phyloP scores from a whole-genome alignment of 1,284 basidiomycete species.

The Trichosporon inkin region DNA sequence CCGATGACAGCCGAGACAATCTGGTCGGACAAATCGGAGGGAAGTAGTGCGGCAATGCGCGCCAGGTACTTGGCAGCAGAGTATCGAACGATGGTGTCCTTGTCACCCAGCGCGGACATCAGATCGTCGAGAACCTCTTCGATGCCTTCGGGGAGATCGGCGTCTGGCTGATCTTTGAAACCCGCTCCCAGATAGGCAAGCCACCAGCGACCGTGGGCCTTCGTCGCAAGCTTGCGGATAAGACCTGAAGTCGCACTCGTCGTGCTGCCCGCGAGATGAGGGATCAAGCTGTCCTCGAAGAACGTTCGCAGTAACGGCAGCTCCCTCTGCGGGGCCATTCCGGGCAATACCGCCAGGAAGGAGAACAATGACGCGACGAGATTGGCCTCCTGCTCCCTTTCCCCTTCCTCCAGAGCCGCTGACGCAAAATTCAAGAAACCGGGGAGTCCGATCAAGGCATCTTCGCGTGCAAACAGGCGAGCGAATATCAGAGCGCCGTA shows the following conservation, averaged over 20 bases:
- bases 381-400: conserved; percentile 38
- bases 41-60: conserved; percentile 75
- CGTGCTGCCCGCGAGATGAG: conserved; percentile 39
- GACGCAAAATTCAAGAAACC: conserved; percentile 41
- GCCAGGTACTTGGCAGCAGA: conserved; percentile 91
- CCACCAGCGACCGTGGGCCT: conserved; percentile 49
- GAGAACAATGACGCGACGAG: conserved; percentile 36
- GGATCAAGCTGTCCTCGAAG: conserved; percentile 31
- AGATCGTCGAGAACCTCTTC: conserved; percentile 72
- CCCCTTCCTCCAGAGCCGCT: conserved; percentile 35
- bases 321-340: conserved; percentile 30
- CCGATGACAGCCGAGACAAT: conserved; percentile 72
- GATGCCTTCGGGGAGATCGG: conserved; percentile 72
- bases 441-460: conserved; percentile 34
- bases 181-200: conserved; percentile 32
- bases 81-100: conserved; percentile 94
- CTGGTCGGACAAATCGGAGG: conserved; percentile 68
- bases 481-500: conserved; percentile 47
- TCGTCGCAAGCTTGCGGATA: conserved; percentile 45
- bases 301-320: conserved; percentile 39
- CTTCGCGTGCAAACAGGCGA: conserved; percentile 44
- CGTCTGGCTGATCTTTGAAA: conserved; percentile 49
- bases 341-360: conserved; percentile 41
- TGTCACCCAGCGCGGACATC: conserved; percentile 74
- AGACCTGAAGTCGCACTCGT: conserved; percentile 41